Evolutionary conservation across 2,329 filamentous ascomycete species (phyloP), one percentile per base, ranked within the genome.

Genomic region (Didymellaceae sp.): DNA sequence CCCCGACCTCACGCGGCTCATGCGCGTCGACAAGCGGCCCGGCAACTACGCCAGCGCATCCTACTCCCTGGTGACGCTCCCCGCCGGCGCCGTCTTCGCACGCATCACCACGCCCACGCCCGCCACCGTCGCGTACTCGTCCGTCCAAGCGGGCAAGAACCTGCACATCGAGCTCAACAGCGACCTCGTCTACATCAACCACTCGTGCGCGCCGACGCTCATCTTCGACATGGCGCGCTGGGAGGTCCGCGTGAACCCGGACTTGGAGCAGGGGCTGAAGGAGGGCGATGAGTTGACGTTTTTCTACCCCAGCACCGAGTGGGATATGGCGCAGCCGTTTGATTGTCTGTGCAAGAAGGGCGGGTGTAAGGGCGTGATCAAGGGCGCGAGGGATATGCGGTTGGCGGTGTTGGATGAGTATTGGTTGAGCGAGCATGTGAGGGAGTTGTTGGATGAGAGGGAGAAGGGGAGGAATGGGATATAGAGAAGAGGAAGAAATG

Each of bases 221-320:
- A 75, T 81, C 42, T 82, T 84, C 58, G 80, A 84, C 59, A 81
- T 82, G 73, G 46, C 48, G 33, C 46, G 56, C 4, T 69, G 67
- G 66, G 80, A 80, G 60, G 74, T 89, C 56, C 74, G 86, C 20
- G 84, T 82, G 9, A 82, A 81, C 6, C 81, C 55, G 6, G 64
- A 63, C 2, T 43, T 60, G 6, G 57, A 57, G 13, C 55, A 48
- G 1, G 71, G 68, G 0, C 41, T 73, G 43, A 71, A 66, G 26
- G 66, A 54, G 7, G 75, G 75, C 1, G 74, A 77, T 26, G 72
- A 75, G 43, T 52, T 78, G 34, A 74, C 74, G 67, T 90, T 89
- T 75, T 90, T 90, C 74, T 90, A 90, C 62, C 86, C 87, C 4
- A 88, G 85, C 45, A 89, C 86, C 1, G 87, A 90, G 73, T 90